Conservation (phyloP, 1,284 basidiomycete genomes). For the Pseudozyma sp. region DNA sequence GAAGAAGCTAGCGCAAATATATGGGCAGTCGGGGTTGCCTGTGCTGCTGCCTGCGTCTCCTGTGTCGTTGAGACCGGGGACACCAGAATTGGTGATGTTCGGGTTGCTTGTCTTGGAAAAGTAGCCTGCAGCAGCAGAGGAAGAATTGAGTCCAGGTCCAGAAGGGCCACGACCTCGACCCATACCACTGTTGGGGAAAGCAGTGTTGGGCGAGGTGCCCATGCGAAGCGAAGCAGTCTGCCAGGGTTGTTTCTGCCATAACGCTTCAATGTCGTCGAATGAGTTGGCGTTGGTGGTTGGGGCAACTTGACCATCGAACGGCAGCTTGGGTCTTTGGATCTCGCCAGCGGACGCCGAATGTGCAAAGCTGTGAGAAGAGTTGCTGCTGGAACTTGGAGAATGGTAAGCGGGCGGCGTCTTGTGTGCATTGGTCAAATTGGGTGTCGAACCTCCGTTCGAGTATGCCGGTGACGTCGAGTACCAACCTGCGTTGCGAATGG, state of each 20-base stretch:
- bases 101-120: slow-evolving; percentile 11
- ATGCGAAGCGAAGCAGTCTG: slow-evolving; percentile 44
- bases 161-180: slow-evolving; percentile 24
- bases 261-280: slow-evolving; percentile 50
- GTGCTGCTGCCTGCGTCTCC: slow-evolving; percentile 2
- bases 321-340: slow-evolving; percentile 29
- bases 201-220: slow-evolving; percentile 34
- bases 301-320: slow-evolving; percentile 33
- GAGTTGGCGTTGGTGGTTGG: slow-evolving; percentile 33
- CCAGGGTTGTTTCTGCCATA: slow-evolving; percentile 54
- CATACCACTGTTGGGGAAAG: not conserved
- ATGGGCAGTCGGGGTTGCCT: slow-evolving; percentile 31
- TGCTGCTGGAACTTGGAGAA: slow-evolving; percentile 40
- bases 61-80: not conserved
- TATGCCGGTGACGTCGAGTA: slow-evolving; percentile 40
- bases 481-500: slow-evolving; percentile 37
- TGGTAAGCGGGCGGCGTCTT: slow-evolving; percentile 41
- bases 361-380: slow-evolving; percentile 38
- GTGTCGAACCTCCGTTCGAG: slow-evolving; percentile 31
- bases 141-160: slow-evolving; percentile 3
- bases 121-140: slow-evolving; percentile 5
- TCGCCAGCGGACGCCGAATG: slow-evolving; percentile 37
- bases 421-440: slow-evolving; percentile 17
- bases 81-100: slow-evolving; percentile 6
- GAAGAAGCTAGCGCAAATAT: slow-evolving; percentile 42